These are phyloP conservation scores for Sporothrix globosa DNA, from an alignment of 2,329 filamentous ascomycete species.

Conservation along the genomic window DNA sequence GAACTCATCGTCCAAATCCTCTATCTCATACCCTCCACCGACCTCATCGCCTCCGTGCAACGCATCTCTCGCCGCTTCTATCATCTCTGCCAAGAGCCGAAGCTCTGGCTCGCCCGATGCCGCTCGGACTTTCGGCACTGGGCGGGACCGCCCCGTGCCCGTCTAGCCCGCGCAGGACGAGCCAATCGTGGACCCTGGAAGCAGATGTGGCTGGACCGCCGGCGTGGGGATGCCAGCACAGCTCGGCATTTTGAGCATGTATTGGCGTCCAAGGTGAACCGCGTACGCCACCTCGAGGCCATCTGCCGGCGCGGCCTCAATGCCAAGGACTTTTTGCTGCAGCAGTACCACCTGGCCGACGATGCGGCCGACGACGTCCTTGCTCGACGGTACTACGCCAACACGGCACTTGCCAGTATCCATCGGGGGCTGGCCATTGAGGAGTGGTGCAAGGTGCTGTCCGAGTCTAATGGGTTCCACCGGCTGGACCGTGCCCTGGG, in stretches of 20 bases:
- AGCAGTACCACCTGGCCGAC: constrained; percentile 63
- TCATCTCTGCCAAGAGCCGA: constrained; percentile 67
- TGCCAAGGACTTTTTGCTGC: constrained; percentile 79
- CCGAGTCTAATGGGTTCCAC: constrained; percentile 40
- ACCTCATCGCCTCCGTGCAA: constrained; percentile 55
- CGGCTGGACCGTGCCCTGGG: constrained; percentile 73
- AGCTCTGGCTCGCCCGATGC: constrained; percentile 83
- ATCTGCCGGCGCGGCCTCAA: constrained; percentile 80
- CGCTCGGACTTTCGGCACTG: constrained; percentile 71
- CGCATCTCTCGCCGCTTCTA: constrained; percentile 65
- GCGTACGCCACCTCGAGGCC: constrained; percentile 68
- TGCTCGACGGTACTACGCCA: constrained; percentile 73
- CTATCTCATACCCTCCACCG: constrained; percentile 60
- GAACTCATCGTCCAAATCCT: constrained; percentile 85
- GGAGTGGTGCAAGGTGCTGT: constrained; percentile 68
- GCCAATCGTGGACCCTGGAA: constrained; percentile 74
- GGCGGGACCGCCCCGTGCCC: constrained; percentile 65
- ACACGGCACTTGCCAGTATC: constrained; percentile 73
- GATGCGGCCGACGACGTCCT: constrained; percentile 75
- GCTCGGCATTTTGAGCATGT: constrained; percentile 66
- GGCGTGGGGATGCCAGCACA: constrained; percentile 56
- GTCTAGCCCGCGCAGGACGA: constrained; percentile 57
- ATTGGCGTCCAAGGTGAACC: constrained; percentile 68
- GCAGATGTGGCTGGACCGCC: constrained; percentile 62
- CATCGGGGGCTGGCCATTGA: constrained; percentile 78